These are phyloP conservation scores for Calonectria leucothoes DNA, from an alignment of 2,329 filamentous ascomycete genomes.

Conservation along the genomic window DNA sequence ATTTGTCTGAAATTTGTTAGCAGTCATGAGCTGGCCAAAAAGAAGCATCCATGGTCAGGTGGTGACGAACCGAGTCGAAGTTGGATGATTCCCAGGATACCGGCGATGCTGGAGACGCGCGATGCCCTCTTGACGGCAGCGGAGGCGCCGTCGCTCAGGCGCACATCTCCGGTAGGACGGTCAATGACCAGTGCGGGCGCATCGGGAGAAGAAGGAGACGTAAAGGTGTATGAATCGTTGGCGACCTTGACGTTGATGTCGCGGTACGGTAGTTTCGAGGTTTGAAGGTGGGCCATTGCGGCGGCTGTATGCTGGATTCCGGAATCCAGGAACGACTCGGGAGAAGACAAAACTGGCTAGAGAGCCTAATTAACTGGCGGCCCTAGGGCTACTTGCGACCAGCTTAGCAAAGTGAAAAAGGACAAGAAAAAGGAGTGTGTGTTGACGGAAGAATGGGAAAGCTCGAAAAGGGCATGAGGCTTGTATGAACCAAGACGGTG, in stretches of 20 bases:
- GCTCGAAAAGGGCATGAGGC: constrained; percentile 30
- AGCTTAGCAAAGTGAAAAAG: constrained; percentile 10
- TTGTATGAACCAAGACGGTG: constrained; percentile 25
- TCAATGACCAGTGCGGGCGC: constrained; percentile 90
- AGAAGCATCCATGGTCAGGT: constrained; percentile 18
- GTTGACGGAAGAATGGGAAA: constrained; percentile 33
- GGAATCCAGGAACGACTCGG: constrained; percentile 24
- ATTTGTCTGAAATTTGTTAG: constrained; percentile 75
- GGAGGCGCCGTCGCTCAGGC: constrained; percentile 83
- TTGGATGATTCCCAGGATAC: constrained; percentile 94
- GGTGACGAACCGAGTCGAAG: constrained; percentile 81
- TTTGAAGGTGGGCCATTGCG: constrained; percentile 52
- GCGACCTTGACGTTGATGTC: constrained; percentile 98
- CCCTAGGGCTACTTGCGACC: constrained; percentile 1
- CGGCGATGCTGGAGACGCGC: constrained; percentile 89
- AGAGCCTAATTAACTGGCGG: background rate
- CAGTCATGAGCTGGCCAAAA: constrained; percentile 23
- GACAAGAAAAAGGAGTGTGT: constrained; percentile 38
- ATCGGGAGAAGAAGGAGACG: constrained; percentile 92
- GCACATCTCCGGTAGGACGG: constrained; percentile 89
- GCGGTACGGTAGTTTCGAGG: constrained; percentile 76
- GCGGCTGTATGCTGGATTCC: constrained; percentile 22
- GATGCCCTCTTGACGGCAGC: constrained; percentile 77
- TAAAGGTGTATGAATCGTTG: constrained; percentile 93
- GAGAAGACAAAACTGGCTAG: constrained; percentile 8